phyloP scores from a whole-genome alignment of 139 green algal species.

The Desmodesmus armatus region DNA sequence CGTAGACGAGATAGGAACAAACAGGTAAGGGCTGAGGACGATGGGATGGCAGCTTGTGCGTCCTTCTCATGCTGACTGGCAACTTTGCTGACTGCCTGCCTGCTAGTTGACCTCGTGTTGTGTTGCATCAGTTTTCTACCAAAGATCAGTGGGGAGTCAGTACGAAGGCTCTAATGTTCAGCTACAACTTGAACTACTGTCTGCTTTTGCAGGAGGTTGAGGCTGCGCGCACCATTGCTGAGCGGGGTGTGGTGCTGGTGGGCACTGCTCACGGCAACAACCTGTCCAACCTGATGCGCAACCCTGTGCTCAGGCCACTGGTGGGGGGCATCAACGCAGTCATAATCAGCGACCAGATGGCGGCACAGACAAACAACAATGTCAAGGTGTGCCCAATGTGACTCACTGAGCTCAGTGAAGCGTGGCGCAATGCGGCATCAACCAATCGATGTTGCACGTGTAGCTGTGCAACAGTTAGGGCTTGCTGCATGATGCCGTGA shows the following conservation, averaged over 20 bases:
- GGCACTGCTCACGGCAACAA: constrained; percentile 88
- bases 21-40: constrained; percentile 52
- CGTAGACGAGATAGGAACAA: constrained; percentile 59
- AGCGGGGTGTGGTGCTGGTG: constrained; percentile 92
- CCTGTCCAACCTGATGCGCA: constrained; percentile 58
- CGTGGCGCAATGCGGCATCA: background rate
- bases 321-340: constrained; percentile 83
- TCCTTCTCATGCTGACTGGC: no score
- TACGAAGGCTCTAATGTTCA: no score
- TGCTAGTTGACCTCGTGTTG: no score
- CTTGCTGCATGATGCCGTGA: background rate
- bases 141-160: no score
- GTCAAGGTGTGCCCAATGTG: constrained; percentile 46
- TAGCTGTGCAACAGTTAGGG: no score
- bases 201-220: constrained; percentile 50
- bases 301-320: constrained; percentile 86
- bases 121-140: no score
- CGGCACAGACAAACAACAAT: background rate
- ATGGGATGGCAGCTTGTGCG: no score
- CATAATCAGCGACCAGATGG: constrained; percentile 64
- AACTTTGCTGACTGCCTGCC: no score
- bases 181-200: no score
- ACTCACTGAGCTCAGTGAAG: background rate
- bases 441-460: no score
- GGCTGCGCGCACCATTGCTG: constrained; percentile 91